Evolutionary conservation across 2,329 filamentous ascomycete genomes (phyloP), one percentile per base, ranked within the genome.

Genomic region (Periconia digitata): DNA sequence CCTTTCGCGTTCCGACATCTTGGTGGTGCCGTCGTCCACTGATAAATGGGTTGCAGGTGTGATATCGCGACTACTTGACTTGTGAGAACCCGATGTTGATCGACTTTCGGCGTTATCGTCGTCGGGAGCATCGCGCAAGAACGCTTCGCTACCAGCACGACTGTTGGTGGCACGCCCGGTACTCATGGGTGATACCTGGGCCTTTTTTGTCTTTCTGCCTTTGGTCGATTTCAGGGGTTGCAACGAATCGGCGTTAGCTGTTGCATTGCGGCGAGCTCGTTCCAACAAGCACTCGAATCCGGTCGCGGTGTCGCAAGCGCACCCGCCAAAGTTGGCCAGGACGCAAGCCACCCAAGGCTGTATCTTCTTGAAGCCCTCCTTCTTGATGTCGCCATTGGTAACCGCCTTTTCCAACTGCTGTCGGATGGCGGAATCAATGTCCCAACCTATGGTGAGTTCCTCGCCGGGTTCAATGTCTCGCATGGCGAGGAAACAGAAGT

Each of bases 401-500:
- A 87, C 74, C 1, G 84, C 85, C 10, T 87, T 76, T 3, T 84
- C 69, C 37, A 84, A 78, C 5, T 84, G 72, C 69, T 83, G 83
- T 24, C 81, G 77, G 3, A 72, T 63, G 41, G 69, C 63, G 2
- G 62, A 62, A 43, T 71, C 53, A 74, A 81, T 65, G 77, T 86
- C 59, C 79, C 79, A 81, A 76, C 82, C 56, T 80, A 81, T 56
- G 71, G 82, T 72, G 79, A 92, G 64, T 84, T 89, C 89, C 78
- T 90, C 44, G 75, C 82, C 59, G 79, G 81, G 21, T 78, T 89
- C 61, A 82, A 97, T 91, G 32, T 86, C 80, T 44, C 87, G 82
- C 59, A 89, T 89, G 60, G 90, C 91, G 50, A 96, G 84, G 54
- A 96, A 86, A 82, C 92, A 96, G 70, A 97, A 96, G 66, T 94